A percentile compares a stretch with the other conserved stretches of the same genome.
Conservation (phyloP, 2,329 filamentous ascomycete genomes). For the Colletotrichum theobromicola region DNA sequence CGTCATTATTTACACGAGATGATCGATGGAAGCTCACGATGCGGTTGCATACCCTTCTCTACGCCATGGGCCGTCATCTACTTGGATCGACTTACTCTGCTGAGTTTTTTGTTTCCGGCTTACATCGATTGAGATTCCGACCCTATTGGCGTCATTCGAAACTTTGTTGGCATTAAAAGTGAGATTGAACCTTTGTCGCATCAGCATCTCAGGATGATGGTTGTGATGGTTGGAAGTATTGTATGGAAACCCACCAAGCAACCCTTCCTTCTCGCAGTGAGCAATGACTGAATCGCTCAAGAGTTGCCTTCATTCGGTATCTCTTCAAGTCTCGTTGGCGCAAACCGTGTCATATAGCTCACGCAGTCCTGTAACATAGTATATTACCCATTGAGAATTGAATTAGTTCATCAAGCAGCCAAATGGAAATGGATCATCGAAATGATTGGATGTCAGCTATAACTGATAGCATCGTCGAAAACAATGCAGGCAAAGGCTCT, state of each 20-base stretch:
- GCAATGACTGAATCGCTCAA: accelerated
- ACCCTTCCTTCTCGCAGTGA: accelerated
- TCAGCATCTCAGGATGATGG: not conserved
- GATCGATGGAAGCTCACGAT: accelerated
- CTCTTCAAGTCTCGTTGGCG: no score
- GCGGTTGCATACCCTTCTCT: not conserved
- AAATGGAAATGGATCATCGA: no score
- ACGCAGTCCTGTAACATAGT: no score
- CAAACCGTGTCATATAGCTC: no score
- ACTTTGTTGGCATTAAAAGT: accelerated
- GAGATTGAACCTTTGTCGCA: accelerated
- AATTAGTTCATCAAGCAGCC: no score
- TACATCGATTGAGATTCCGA: no score
- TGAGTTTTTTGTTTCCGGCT: no score
- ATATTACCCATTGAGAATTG: no score
- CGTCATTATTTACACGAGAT: accelerated
- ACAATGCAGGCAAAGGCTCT: not conserved
- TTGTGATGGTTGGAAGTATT: not conserved
- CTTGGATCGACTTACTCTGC: accelerated
- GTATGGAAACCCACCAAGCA: not conserved
- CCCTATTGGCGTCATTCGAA: no score
- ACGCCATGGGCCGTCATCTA: not conserved
- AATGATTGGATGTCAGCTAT: no score
- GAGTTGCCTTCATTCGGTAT: not conserved
- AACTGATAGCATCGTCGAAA: accelerated